A percentile compares a stretch with the other conserved stretches of the same genome.
Evolutionary conservation across 2,329 filamentous ascomycete genomes (phyloP).

Genomic region (Elsinoe australis): DNA sequence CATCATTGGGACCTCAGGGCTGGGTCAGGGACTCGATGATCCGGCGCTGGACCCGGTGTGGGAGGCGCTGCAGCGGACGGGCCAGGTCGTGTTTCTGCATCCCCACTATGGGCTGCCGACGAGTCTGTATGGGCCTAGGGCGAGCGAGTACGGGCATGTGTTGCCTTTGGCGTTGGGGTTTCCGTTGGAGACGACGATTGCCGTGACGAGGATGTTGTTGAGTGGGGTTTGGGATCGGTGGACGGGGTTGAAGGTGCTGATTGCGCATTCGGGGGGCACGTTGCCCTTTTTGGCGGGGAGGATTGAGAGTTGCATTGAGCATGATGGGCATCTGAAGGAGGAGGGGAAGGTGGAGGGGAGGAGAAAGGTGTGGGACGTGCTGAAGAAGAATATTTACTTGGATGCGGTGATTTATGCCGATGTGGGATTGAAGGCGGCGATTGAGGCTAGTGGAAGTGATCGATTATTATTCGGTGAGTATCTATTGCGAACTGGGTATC

Average conservation of each 20-base stretch:
- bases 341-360: conserved; percentile 52
- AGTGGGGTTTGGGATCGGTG: conserved; percentile 76
- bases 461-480: conserved; percentile 62
- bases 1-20: conserved; percentile 76
- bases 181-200: conserved; percentile 87
- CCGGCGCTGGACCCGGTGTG: conserved; percentile 64
- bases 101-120: conserved; percentile 84
- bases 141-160: conserved; percentile 71
- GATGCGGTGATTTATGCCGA: conserved; percentile 81
- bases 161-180: conserved; percentile 80
- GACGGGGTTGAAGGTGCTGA: conserved; percentile 59
- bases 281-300: conserved; percentile 81
- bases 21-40: conserved; percentile 77
- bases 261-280: conserved; percentile 84
- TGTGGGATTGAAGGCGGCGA: conserved; percentile 62
- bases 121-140: conserved; percentile 68
- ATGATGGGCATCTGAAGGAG: conserved; percentile 67
- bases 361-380: conserved; percentile 55
- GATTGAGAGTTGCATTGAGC: conserved; percentile 78
- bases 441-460: conserved; percentile 59
- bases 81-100: conserved; percentile 71
- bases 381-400: conserved; percentile 72
- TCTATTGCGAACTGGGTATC: background rate
- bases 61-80: conserved; percentile 55
- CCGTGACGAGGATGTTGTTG: conserved; percentile 80